Percentiles rank a stretch among this genome's conserved stretches.
These are phyloP conservation scores for Discostella stelligeroides DNA, from an alignment of 108 stramenopile genomes.

Conservation along the genomic window DNA sequence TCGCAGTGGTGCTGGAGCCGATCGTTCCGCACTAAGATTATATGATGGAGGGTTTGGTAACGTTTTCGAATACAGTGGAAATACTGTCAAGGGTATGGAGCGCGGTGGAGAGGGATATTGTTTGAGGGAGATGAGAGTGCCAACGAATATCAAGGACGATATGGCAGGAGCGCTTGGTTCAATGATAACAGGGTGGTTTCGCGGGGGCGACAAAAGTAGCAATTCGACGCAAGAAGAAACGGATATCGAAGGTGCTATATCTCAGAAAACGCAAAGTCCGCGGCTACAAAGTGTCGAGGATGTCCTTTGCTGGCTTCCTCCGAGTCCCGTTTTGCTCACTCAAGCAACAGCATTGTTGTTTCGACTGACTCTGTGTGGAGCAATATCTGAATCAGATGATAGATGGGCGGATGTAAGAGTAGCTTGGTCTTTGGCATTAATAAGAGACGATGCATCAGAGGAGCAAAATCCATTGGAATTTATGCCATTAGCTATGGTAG, in stretches of 20 bases:
- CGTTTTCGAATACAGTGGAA: conserved; percentile 71
- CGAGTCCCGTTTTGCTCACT: conserved; percentile 66
- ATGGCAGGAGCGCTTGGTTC: conserved; percentile 44
- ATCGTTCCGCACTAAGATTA: conserved; percentile 63
- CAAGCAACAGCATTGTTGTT: conserved; percentile 77
- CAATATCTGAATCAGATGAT: conserved; percentile 56
- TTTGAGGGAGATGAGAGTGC: conserved; percentile 31
- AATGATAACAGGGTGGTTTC: conserved; percentile 48
- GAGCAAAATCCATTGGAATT: conserved; percentile 43
- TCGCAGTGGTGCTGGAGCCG: conserved; percentile 69
- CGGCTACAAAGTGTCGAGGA: conserved; percentile 62
- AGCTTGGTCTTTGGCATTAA: conserved; percentile 61
- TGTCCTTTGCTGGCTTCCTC: conserved; percentile 82
- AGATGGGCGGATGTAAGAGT: conserved; percentile 72
- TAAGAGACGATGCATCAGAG: conserved; percentile 21
- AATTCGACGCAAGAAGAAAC: conserved; percentile 11
- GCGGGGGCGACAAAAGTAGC: conserved; percentile 13
- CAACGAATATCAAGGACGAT: conserved; percentile 40
- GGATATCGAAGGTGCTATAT: background rate
- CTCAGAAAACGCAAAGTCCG: conserved; percentile 27
- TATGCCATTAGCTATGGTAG: conserved; percentile 62
- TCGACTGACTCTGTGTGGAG: conserved; percentile 76
- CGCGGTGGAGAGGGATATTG: conserved; percentile 38
- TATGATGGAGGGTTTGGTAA: conserved; percentile 77
- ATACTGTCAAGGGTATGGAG: conserved; percentile 35